A percentile compares a stretch with the other conserved stretches of the same genome.
phyloP scores from a whole-genome alignment of 805 yeast species.

The Starmera caribaea region DNA sequence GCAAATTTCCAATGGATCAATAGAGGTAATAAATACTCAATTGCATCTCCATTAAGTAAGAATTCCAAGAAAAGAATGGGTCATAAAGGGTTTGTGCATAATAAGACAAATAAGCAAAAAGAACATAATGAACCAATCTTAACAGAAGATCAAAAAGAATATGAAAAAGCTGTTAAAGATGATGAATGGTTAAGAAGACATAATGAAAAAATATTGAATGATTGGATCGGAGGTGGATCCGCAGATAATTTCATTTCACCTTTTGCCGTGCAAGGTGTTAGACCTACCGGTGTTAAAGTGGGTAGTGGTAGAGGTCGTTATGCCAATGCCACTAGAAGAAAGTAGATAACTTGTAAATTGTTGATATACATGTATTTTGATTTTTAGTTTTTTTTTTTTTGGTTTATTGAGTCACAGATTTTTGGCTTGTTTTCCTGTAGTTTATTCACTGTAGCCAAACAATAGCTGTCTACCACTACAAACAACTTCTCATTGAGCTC shows the following conservation, averaged over 20 bases:
- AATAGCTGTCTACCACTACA: too few species aligned
- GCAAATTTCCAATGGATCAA: constrained; percentile 89
- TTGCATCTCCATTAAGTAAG: constrained; percentile 84
- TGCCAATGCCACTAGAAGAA: constrained; percentile 55
- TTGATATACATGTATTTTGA: background rate
- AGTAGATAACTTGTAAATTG: constrained; percentile 7
- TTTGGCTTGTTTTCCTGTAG: too few species aligned
- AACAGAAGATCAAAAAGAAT: constrained; percentile 93
- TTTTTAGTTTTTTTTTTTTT: too few species aligned
- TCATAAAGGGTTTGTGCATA: constrained; percentile 71
- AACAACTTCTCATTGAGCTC: too few species aligned
- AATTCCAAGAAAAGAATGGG: constrained; percentile 64
- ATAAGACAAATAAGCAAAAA: constrained; percentile 44
- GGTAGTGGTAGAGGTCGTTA: constrained; percentile 83
- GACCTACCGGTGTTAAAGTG: constrained; percentile 63
- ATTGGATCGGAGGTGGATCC: constrained; percentile 92
- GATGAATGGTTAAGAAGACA: constrained; percentile 82
- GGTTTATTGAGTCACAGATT: too few species aligned
- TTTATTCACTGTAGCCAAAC: too few species aligned
- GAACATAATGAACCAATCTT: constrained; percentile 44
- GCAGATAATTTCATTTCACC: constrained; percentile 86
- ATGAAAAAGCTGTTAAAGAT: constrained; percentile 75
- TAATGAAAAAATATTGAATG: constrained; percentile 75
- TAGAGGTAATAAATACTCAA: constrained; percentile 72
- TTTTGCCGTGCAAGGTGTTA: constrained; percentile 58